phyloP scores from a whole-genome alignment of 140 eudicot species.

The Cichorium intybus region DNA sequence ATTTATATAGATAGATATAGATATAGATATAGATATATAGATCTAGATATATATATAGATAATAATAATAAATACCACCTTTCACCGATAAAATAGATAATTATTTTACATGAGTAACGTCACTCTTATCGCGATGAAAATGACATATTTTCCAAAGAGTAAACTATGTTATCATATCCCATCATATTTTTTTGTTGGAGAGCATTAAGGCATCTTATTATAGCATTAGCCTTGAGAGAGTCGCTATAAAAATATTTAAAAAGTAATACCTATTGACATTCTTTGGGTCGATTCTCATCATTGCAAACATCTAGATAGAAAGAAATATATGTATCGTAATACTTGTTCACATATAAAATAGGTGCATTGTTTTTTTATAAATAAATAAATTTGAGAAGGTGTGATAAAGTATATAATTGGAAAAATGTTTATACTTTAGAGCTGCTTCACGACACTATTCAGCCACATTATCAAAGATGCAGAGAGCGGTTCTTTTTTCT shows the following conservation, averaged over 20 bases:
- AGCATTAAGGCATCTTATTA: conserved; percentile 53
- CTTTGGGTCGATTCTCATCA: conserved; percentile 49
- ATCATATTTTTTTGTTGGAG: conserved; percentile 51
- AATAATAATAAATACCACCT: too few species aligned
- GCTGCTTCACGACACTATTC: conserved; percentile 81
- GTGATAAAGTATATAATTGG: too few species aligned
- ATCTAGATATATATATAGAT: too few species aligned
- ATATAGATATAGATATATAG: too few species aligned
- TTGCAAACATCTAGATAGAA: conserved; percentile 71
- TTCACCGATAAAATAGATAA: neutral
- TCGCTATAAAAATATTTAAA: conserved; percentile 35
- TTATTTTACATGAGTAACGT: conserved; percentile 51
- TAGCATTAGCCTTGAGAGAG: conserved; percentile 67
- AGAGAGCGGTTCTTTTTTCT: conserved; percentile 71
- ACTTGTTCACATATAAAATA: conserved; percentile 33
- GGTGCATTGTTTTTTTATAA: neutral
- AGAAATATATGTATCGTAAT: conserved; percentile 66
- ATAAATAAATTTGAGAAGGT: too few species aligned
- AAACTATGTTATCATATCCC: conserved; percentile 80
- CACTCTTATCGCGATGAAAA: conserved; percentile 70
- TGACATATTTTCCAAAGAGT: conserved; percentile 73
- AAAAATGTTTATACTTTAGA: conserved; percentile 39
- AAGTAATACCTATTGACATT: conserved; percentile 34
- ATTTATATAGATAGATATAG: too few species aligned
- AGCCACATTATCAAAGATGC: conserved; percentile 77